Conservation (phyloP, 1,139 yeast genomes). For the Geotrichum citri-aurantii region DNA sequence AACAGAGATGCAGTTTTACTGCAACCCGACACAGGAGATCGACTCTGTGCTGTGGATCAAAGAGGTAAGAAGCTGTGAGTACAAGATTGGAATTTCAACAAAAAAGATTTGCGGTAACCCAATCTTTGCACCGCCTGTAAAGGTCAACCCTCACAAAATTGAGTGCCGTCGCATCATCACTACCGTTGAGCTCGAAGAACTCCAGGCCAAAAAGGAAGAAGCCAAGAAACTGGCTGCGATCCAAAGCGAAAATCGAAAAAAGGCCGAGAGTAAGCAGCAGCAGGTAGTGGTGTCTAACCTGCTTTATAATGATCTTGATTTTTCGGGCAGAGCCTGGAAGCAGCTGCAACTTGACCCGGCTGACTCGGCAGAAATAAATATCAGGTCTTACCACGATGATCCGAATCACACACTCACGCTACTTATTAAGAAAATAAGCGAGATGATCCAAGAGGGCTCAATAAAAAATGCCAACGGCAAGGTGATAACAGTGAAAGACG, state of each 20-base stretch:
- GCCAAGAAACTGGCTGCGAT: neutral
- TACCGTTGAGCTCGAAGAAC: neutral
- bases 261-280: neutral
- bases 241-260: neutral
- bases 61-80: constrained; percentile 71
- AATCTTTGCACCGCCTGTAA: constrained; percentile 44
- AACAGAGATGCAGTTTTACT: constrained; percentile 59
- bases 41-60: constrained; percentile 42
- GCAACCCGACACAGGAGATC: constrained; percentile 44
- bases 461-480: constrained; percentile 20
- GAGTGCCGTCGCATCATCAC: constrained; percentile 39
- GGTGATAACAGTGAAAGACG: constrained; percentile 20
- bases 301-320: constrained; percentile 12
- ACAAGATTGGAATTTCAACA: constrained; percentile 53
- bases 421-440: neutral
- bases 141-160: constrained; percentile 40
- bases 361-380: neutral
- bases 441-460: constrained; percentile 4
- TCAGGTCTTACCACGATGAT: constrained; percentile 16
- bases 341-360: neutral
- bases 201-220: neutral
- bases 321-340: constrained; percentile 5
- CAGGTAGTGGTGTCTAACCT: neutral
- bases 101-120: constrained; percentile 54
- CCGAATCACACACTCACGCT: constrained; percentile 16